Base-by-base conservation (phyloP, 1,284 basidiomycete genomes). In the Coniophora puteana region DNA sequence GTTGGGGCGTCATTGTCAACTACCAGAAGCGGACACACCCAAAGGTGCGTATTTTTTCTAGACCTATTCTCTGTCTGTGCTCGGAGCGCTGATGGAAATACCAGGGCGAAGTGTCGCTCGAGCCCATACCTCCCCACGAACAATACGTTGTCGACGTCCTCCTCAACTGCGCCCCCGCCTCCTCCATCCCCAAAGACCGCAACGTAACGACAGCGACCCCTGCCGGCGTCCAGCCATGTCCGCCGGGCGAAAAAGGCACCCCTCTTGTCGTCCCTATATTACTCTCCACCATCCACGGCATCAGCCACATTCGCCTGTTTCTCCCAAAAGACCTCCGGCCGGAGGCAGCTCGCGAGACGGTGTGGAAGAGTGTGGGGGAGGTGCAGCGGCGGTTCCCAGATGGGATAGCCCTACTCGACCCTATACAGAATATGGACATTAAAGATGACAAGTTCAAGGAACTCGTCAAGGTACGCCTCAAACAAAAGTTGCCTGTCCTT, bases 91-190 rank as follows among this genome's bases (percentile, higher is more conserved):
- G 58, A 72, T 65, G 36, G 71, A 74, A 3, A 67, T 68, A 26
- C 75, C 76, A 4, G n/a, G n/a, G n/a, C n/a, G n/a, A n/a, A n/a
- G n/a, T n/a, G n/a, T 72, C 71, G 42, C 61, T 77, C 16, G 89
- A 93, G 33, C 80, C 88, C 11, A 49, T 84, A 2, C 74, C 82
- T 8, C 80, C 93, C 1, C 93, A 96, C 55, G 86, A 92, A 53
- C 88, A 92, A 55, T 99, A 95, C 60, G 80, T 98, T 43, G 71
- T 99, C 23, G 94, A 98, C 48, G 91, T 97, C n/a, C 78, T 99
- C 11, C 72, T 98, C 24, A 83, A 89, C 50, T 89, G 91, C 51
- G 80, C 86, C 1, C 65, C 71, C 3, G 89, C 85, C 1, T 76
- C 84, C 1, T 56, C 69, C 2, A 62, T 84, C 7, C 71, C 83